Conservation (phyloP, 2,329 filamentous ascomycete species). For the Ampelomyces quisqualis region DNA sequence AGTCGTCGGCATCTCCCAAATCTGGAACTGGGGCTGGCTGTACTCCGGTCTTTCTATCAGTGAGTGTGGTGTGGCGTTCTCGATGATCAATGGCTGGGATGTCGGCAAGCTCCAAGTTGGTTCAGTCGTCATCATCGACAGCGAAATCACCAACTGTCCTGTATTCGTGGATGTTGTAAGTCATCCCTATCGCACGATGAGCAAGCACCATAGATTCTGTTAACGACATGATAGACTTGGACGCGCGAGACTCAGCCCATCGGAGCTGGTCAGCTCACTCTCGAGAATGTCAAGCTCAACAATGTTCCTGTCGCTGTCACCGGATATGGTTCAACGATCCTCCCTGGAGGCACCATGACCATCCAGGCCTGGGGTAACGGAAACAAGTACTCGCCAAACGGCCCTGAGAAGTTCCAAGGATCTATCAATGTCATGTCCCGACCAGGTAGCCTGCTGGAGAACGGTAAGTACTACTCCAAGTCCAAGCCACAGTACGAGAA, state of each 20-base stretch:
- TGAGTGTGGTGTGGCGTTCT: constrained; percentile 57
- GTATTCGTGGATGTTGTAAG: constrained; percentile 52
- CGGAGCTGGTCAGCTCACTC: constrained; percentile 53
- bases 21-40: constrained; percentile 64
- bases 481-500: constrained; percentile 54
- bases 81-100: constrained; percentile 46
- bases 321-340: constrained; percentile 29
- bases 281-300: constrained; percentile 55
- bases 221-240: constrained; percentile 29
- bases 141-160: constrained; percentile 52
- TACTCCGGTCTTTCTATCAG: constrained; percentile 55
- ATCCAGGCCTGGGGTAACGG: constrained; percentile 42
- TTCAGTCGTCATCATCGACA: constrained; percentile 60
- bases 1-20: constrained; percentile 57
- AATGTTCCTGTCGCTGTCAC: constrained; percentile 40
- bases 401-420: constrained; percentile 51
- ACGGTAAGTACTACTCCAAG: constrained; percentile 52
- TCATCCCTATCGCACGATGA: background rate
- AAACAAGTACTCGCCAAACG: constrained; percentile 40
- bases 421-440: constrained; percentile 49
- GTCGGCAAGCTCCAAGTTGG: constrained; percentile 49
- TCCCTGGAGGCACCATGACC: constrained; percentile 37
- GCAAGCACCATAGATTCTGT: background rate
- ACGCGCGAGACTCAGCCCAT: constrained; percentile 41
- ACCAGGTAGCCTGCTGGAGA: constrained; percentile 51